Evolutionary conservation across 768 basidiomycete species (phyloP), one percentile per base, ranked within the genome.

Genomic region (Agaricus blazei): DNA sequence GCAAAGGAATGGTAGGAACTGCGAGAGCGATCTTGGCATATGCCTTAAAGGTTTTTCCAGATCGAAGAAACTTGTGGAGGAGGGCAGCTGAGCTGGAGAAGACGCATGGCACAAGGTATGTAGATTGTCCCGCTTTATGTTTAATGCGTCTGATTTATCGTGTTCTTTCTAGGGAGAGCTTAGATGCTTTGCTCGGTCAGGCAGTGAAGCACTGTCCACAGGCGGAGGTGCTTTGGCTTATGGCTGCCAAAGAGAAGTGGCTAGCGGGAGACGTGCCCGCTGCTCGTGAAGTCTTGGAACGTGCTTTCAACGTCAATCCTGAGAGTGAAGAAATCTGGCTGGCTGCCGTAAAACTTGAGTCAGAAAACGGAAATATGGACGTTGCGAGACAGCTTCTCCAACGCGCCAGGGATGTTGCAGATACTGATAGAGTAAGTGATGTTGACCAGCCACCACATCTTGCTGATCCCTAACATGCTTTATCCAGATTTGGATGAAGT

Each of bases 171-270:
- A 88, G 87, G 57, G 88, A 92, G 63, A 84, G 87, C 41, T 77
- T 97, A 28, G 85, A 94, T 64, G 85, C 85, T 1, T 82, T 98
- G 3, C 81, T 98, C 42, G 76, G 75, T 44, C 82, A 87, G 31
- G 94, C 96, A 0, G 93, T 95, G 26, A 78, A 88, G 52, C 86
- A 93, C 65, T 96, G 93, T 63, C 97, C 96, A 0, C 92, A 94
- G 61, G 95, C 94, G 1, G 96, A 98, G 68, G 90, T 93, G 0
- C 75, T 99, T 4, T 98, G 97, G 97, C 79, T 98, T 31, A 98
- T 98, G 94, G 82, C 87, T 49, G 97, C 96, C 3, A 99, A 99
- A 71, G 96, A 98, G 74, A 91, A 93, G 67, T 99, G 96, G 96
- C 66, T 93, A 14, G 74, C 73, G 26, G 91, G 90, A 6, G 91